Conservation (phyloP, 129 eudicot genomes). For the Chrysanthemum makinoi region DNA sequence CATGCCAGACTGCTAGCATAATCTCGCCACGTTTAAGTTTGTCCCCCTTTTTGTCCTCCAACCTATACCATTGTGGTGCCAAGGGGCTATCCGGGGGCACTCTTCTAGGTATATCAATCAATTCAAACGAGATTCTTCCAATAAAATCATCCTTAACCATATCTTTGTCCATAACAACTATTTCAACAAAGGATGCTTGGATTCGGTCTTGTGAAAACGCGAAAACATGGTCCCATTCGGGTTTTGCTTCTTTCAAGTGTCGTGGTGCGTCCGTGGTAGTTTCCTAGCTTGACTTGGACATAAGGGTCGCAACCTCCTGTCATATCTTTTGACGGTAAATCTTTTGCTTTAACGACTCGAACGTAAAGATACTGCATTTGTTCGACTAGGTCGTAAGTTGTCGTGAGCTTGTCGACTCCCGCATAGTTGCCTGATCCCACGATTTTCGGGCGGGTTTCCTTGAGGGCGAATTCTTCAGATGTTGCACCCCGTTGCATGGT, state of each 20-base stretch:
- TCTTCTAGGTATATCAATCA: slow-evolving; percentile 67
- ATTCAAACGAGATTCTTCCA: slow-evolving; percentile 60
- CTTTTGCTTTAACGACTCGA: slow-evolving; percentile 84
- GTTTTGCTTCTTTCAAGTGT: too few species aligned
- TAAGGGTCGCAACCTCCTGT: slow-evolving; percentile 78
- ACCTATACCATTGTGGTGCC: slow-evolving; percentile 87
- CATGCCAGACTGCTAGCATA: slow-evolving; percentile 89
- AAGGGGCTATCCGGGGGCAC: slow-evolving; percentile 91
- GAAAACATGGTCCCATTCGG: slow-evolving; percentile 73
- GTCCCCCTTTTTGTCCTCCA: slow-evolving; percentile 63
- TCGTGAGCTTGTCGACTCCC: slow-evolving; percentile 68
- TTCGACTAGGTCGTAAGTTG: slow-evolving; percentile 90
- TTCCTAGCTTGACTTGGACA: slow-evolving; percentile 78
- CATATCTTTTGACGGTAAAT: slow-evolving; percentile 64
- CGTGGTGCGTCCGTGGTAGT: slow-evolving; percentile 87
- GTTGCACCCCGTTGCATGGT: slow-evolving; percentile 52
- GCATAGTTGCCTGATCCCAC: slow-evolving; percentile 71
- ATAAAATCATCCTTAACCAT: slow-evolving; percentile 68
- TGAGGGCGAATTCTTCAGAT: slow-evolving; percentile 76
- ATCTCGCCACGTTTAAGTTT: slow-evolving; percentile 72
- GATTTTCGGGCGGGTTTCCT: slow-evolving; percentile 74
- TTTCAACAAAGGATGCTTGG: slow-evolving; percentile 65
- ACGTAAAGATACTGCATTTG: slow-evolving; percentile 87
- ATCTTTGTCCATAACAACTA: slow-evolving; percentile 72
- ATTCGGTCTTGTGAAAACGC: slow-evolving; percentile 81